Evolutionary conservation across 306 rosid species (phyloP).

Genomic region (Argentina anserina): DNA sequence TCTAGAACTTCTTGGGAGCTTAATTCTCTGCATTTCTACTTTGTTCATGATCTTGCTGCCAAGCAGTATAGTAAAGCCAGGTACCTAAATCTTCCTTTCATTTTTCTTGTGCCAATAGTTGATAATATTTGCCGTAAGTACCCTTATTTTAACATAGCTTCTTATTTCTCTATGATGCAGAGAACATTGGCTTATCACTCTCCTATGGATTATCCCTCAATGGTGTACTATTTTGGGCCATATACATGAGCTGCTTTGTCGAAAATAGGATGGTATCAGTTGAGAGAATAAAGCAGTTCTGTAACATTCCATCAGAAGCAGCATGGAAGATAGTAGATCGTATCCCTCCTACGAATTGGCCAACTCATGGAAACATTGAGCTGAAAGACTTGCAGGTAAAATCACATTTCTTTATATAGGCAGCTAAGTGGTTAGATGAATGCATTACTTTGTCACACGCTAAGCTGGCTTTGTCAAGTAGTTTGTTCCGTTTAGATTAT

Average conservation of each 20-base stretch:
- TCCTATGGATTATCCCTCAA: conserved; percentile 88
- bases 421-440: background rate
- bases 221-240: conserved; percentile 62
- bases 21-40: conserved; percentile 67
- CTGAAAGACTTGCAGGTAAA: conserved; percentile 76
- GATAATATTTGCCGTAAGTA: background rate
- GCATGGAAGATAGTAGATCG: conserved; percentile 60
- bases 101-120: background rate
- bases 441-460: background rate
- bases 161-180: conserved; percentile 36
- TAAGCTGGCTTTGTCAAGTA: background rate
- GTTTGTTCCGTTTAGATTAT: background rate
- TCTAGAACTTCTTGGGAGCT: conserved; percentile 75
- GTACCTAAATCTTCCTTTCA: conserved; percentile 31
- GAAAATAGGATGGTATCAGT: conserved; percentile 98
- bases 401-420: background rate
- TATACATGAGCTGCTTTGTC: conserved; percentile 81
- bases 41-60: conserved; percentile 88
- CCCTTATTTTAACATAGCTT: background rate
- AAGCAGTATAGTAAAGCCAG: conserved; percentile 76
- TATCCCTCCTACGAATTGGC: conserved; percentile 79
- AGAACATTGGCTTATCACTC: conserved; percentile 81
- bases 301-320: conserved; percentile 76
- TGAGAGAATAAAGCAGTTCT: conserved; percentile 85
- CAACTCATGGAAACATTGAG: conserved; percentile 70